Evolutionary conservation across 164 flowering plant genomes (phyloP), one percentile per base, ranked within the genome.

Genomic region (Umbilicus rupestris): DNA sequence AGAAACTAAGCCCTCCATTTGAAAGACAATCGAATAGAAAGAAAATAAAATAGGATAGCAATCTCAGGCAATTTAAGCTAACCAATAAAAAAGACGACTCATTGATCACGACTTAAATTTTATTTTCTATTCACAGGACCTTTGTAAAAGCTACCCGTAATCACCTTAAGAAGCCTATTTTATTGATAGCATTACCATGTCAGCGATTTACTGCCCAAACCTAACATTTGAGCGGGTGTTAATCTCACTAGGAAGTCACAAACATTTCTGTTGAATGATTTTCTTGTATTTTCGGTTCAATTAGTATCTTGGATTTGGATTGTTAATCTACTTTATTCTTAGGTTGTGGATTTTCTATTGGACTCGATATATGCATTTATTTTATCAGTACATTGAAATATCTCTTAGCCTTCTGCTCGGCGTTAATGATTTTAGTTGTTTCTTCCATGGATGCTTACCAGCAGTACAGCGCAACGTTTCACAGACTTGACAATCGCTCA

Each of bases 401-500:
- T 65, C 4, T 52, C 14, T 28, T 14, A 55, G 45, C 46, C 28
- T 7, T 41, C 45, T 68, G 41, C 39, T 39, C 28, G 16, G 10
- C 11, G 7, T 12, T 15, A 5, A 15, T 39, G 22, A 39, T 29
- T n/a, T 45, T 15, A 16, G 29, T 50, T 30, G 19, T 45, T 28
- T 45, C 65, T 62, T 47, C 41, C 62, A 14, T 67, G 22, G n/a
- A 29, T 10, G 28, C 58, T 5, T 33, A 46, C 29, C 9, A 81
- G 67, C 83, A 85, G 89, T 82, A 84, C 68, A 66, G 68, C 60
- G 67, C 79, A 62, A 37, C 66, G 37, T 81, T 80, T 71, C 84
- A 79, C 41, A 77, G 85, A 66, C 81, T 79, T 44, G 88, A 83
- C 37, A 82, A 77, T 5, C 78, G 82, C 22, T 42, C 85, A 37